These are phyloP conservation scores for Nectriaceae sp. DNA, from an alignment of 2,329 filamentous ascomycete genomes.

Conservation along the genomic window DNA sequence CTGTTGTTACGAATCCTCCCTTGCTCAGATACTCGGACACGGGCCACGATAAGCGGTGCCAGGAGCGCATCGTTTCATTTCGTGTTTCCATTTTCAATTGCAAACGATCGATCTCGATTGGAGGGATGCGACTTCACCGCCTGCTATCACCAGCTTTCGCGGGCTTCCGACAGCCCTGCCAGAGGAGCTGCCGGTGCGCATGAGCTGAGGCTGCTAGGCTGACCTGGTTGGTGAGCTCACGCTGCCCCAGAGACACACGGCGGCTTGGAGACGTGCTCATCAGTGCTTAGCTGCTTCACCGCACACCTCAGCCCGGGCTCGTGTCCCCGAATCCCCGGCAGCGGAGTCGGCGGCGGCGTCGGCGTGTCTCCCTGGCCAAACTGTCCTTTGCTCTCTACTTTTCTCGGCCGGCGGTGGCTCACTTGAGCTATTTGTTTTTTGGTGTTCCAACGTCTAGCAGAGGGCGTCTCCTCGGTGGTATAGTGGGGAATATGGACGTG, in stretches of 20 bases:
- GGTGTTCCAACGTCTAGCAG: not conserved
- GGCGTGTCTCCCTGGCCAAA: not conserved
- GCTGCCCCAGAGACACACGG: not conserved
- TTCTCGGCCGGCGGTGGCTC: conserved; percentile 8
- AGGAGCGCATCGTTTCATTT: conserved; percentile 21
- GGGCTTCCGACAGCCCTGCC: not conserved
- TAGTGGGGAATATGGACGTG: not conserved
- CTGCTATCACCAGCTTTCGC: not conserved
- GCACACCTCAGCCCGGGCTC: conserved; percentile 26
- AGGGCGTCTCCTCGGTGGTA: conserved; percentile 23
- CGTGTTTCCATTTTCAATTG: not conserved
- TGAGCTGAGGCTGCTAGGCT: conserved; percentile 23
- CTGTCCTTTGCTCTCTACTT: not conserved
- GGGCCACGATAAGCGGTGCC: conserved; percentile 17
- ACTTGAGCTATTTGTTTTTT: conserved; percentile 17
- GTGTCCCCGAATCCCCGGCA: conserved; percentile 2
- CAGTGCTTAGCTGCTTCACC: conserved; percentile 16
- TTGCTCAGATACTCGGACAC: conserved; percentile 23
- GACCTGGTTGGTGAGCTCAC: conserved; percentile 1
- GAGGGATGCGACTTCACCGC: not conserved
- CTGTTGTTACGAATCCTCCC: conserved; percentile 23
- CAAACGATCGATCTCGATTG: not conserved
- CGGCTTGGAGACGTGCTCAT: conserved; percentile 14
- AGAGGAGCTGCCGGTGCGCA: conserved; percentile 6
- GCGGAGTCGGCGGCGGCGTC: not conserved